A percentile compares a stretch with the other conserved stretches of the same genome.
Evolutionary conservation across 768 basidiomycete species (phyloP).

Genomic region (Porphyrellus cyaneotinctus): DNA sequence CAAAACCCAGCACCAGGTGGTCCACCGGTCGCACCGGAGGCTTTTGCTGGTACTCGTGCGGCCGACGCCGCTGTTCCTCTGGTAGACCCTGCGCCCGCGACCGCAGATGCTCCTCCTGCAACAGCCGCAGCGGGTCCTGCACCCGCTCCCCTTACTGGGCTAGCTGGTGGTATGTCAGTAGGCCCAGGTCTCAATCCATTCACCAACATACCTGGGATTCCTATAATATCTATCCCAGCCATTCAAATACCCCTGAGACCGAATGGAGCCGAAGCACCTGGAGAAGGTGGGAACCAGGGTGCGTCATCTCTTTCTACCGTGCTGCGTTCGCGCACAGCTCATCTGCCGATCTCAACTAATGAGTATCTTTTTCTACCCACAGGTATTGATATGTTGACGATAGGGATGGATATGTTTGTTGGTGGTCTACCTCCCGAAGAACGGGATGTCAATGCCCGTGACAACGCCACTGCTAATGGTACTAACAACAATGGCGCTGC

Average conservation of each 20-base stretch:
- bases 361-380: constrained; percentile 4
- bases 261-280: constrained; percentile 4
- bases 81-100: not conserved
- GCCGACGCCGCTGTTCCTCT: constrained; percentile 1
- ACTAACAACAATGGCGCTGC: not conserved
- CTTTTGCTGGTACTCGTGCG: not conserved
- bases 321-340: constrained; percentile 4
- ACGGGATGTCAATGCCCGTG: constrained; percentile 8
- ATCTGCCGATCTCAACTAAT: constrained; percentile 19
- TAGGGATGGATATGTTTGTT: constrained; percentile 41
- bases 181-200: constrained; percentile 21
- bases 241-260: constrained; percentile 24
- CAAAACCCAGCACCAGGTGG: constrained; percentile 13
- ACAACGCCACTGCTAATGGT: constrained; percentile 6
- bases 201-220: constrained; percentile 19
- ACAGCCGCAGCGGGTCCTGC: not conserved
- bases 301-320: constrained; percentile 5
- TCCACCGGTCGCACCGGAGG: constrained; percentile 5
- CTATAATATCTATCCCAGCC: constrained; percentile 26
- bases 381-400: constrained; percentile 32
- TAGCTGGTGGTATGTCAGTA: not conserved
- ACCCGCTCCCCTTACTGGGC: constrained; percentile 4
- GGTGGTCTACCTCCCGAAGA: constrained; percentile 16
- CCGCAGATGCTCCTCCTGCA: constrained; percentile 2
- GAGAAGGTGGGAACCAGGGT: constrained; percentile 19